Percentiles rank a stretch among this genome's conserved stretches.
Conservation (phyloP, 306 rosid species). For the Pterocarpus santalinus region DNA sequence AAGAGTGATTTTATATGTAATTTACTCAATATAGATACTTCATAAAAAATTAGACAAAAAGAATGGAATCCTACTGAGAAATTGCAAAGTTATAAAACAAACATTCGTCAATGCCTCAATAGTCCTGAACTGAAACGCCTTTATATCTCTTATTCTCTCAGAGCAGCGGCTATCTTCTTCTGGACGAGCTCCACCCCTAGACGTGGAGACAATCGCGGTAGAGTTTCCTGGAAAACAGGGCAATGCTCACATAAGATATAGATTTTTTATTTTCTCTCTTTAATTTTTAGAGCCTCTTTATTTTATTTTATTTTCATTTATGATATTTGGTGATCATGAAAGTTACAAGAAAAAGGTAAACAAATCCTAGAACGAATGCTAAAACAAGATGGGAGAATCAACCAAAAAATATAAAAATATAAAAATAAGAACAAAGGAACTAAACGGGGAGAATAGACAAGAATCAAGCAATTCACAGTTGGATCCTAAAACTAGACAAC, state of each 20-base stretch:
- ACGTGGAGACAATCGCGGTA: conserved; percentile 88
- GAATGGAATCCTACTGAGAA: not conserved
- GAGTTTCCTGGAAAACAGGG: conserved; percentile 66
- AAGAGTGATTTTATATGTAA: not conserved
- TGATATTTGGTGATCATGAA: not conserved
- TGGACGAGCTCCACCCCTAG: conserved; percentile 88
- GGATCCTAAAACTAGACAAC: conserved; percentile 31
- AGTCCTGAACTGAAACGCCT: conserved; percentile 11
- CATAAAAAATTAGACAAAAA: not conserved
- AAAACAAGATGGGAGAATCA: conserved; percentile 29
- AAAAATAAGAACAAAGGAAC: conserved; percentile 5
- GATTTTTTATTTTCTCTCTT: not conserved
- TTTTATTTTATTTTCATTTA: not conserved
- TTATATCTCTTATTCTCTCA: conserved; percentile 53
- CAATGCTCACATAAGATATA: conserved; percentile 37
- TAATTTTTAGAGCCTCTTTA: not conserved
- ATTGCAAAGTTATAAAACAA: conserved; percentile 35
- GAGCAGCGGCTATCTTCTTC: conserved; percentile 81
- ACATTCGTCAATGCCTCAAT: conserved; percentile 20
- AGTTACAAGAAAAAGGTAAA: conserved; percentile 18
- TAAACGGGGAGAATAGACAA: conserved; percentile 24
- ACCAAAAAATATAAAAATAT: no score
- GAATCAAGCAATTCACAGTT: conserved; percentile 1
- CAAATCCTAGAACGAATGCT: conserved; percentile 31
- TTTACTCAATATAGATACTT: not conserved